Base-by-base conservation (phyloP, 2,329 filamentous ascomycete species). In the Pestalotiopsis fici region DNA sequence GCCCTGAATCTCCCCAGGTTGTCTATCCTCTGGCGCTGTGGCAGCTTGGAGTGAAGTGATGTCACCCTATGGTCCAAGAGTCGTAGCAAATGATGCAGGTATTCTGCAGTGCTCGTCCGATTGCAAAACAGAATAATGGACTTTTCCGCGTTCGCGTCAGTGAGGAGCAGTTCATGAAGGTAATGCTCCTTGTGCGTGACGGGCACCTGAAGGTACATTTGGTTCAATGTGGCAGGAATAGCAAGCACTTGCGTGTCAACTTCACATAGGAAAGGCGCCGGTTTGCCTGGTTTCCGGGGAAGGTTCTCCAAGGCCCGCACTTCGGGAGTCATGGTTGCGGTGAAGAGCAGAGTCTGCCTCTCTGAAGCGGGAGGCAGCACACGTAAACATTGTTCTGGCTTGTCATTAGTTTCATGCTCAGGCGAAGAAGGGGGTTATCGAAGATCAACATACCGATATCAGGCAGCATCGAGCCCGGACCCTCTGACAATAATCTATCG, bases 161-260 rank as follows among this genome's bases (percentile, higher is more conserved):
- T 98, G 25, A 90, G 87, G 15, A 99, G 88, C 47, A 99, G 91
- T 64, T 93, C 89, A 78, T 99, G 96, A 13, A 99, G 87, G 79
- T 97, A 99, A 78, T 96, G 94, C 80, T 98, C 95, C 73, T 95
- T 93, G 81, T 98, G 94, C 0, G 94, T 96, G 72, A 97, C 91
- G 7, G 67, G 67, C 13, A 67, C 61, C 77, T 97, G 91, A 55
- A 98, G 84, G 79, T 97, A 96, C 77, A 88, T 92, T 81, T 98
- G 95, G 66, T 87, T 87, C 3, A 99, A 86, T 1, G 92, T 95
- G 1, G 90, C 83, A 2, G 96, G 96, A 50, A 98, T 90, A 25
- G 93, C 92, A 31, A 95, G 85, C 69, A 83, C 85, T 79, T 88
- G 87, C 4, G 91, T 93, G 78, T 95, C 93, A 55, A 95, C 89